These are phyloP conservation scores for Helicostylum pulchrum DNA, from an alignment of 192 early-diverging fungal species.

Conservation along the genomic window DNA sequence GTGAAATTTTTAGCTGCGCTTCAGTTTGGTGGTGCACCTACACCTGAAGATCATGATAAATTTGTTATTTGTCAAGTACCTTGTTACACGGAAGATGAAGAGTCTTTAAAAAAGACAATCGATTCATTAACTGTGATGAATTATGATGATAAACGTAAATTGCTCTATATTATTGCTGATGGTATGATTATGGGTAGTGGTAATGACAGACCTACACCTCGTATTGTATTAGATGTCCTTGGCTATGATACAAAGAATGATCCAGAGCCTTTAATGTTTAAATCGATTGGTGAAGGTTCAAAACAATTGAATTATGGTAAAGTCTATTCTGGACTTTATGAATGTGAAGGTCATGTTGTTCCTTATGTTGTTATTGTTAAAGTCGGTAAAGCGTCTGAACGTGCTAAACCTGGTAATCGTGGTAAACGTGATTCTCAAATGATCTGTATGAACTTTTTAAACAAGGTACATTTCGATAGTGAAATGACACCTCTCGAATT, in stretches of 20 bases:
- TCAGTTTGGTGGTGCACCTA: constrained; percentile 72
- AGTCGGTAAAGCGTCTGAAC: constrained; percentile 84
- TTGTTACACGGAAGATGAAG: constrained; percentile 93
- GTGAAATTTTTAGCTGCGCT: constrained; percentile 81
- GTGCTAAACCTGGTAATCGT: constrained; percentile 84
- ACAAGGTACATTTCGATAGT: constrained; percentile 91
- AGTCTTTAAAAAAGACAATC: constrained; percentile 79
- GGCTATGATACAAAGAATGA: constrained; percentile 81
- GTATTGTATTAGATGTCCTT: constrained; percentile 88
- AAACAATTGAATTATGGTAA: constrained; percentile 94
- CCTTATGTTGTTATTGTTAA: constrained; percentile 96
- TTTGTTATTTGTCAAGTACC: constrained; percentile 96
- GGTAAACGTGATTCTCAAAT: constrained; percentile 99
- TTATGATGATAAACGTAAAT: constrained; percentile 88
- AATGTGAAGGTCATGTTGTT: constrained; percentile 89
- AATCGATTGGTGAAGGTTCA: constrained; percentile 86
- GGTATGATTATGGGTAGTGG: constrained; percentile 96
- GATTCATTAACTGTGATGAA: constrained; percentile 75
- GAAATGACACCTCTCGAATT: constrained; percentile 95
- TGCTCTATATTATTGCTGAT: constrained; percentile 87
- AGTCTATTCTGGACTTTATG: constrained; percentile 95
- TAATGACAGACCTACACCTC: constrained; percentile 92
- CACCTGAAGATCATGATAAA: constrained; percentile 90
- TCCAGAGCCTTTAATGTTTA: constrained; percentile 80
- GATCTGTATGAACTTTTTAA: constrained; percentile 96